Evolutionary conservation across 129 eudicot species (phyloP), one percentile per base, ranked within the genome.

Genomic region (Centella asiatica): DNA sequence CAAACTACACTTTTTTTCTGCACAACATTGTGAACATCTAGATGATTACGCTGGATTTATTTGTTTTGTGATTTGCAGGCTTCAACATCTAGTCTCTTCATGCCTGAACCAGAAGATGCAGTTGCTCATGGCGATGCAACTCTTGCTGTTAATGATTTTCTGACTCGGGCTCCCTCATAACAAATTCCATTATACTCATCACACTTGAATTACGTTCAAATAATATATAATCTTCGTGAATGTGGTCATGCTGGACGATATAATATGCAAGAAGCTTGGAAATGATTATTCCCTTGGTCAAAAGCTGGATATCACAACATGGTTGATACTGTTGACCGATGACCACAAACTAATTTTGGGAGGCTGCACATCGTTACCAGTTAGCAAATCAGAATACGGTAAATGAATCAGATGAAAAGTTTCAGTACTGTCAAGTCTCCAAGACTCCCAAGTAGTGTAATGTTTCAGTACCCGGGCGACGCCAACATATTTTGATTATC

Each of bases 61-160:
- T 0, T 31, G 11, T 18, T 55, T 67, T 33, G 44, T 31, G 15
- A 42, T 49, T 13, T 71, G 70, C 77, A 89, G 98, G 88, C 89
- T 48, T 83, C 98, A 10, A 40, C 76, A 22, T 73, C 85, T 40
- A 75, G 69, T 49, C 81, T 90, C 48, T 87, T 59, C 68, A 78
- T 90, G 87, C 98, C 98, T 14, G 98, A 87, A 60, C 98, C 94
- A 33, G 98, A 90, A 25, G 98, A 90, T 61, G 98, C 98, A 8
- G 98, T 90, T 45, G 44, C 95, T 39, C 98, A 90, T 54, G 98
- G 98, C 42, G 98, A 90, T 76, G 88, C 98, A 13, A 79, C 68
- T 81, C 98, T 90, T 42, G 98, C 98, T 39, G 98, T 87, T 70
- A 76, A 90, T 69, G 98, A 90, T 73, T 90, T 90, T 72, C 71